Evolutionary conservation across 495 filamentous ascomycete species (phyloP).

Genomic region (Penicillium alfredii): DNA sequence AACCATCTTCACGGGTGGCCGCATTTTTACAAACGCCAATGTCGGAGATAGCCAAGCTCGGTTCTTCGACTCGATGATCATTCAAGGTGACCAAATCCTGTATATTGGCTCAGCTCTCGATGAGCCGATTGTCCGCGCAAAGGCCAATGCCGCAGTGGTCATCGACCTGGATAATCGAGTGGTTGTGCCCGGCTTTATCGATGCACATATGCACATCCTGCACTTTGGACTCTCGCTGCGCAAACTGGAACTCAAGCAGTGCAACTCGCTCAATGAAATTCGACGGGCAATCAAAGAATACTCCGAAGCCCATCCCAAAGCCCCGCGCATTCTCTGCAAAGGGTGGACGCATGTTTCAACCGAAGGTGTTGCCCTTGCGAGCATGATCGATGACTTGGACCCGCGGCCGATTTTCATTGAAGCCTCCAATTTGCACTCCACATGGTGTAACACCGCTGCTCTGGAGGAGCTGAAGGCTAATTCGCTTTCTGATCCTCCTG

Average conservation of each 20-base stretch:
- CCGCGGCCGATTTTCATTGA: slow-evolving; percentile 49
- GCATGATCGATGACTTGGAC: slow-evolving; percentile 39
- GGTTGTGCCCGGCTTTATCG: slow-evolving; percentile 51
- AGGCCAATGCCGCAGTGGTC: slow-evolving; percentile 13
- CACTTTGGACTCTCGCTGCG: slow-evolving; percentile 49
- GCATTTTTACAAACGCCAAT: too few relatives aligned
- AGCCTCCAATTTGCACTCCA: slow-evolving; percentile 50
- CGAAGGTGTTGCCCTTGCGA: slow-evolving; percentile 34
- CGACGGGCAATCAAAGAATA: slow-evolving; percentile 35
- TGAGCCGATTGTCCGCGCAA: slow-evolving; percentile 21
- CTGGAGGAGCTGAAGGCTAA: slow-evolving; percentile 43
- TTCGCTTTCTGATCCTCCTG: slow-evolving; percentile 40
- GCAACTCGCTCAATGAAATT: slow-evolving; percentile 45
- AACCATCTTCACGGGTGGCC: too few relatives aligned
- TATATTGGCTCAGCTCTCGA: too few relatives aligned
- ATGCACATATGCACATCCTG: slow-evolving; percentile 53
- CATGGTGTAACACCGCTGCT: slow-evolving; percentile 49
- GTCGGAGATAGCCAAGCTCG: too few relatives aligned
- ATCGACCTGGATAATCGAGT: slow-evolving; percentile 37
- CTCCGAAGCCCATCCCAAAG: slow-evolving; percentile 37
- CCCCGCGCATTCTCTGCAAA: slow-evolving; percentile 41
- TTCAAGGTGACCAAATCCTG: too few relatives aligned
- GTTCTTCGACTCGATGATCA: too few relatives aligned
- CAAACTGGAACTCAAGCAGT: slow-evolving; percentile 44
- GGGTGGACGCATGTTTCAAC: slow-evolving; percentile 55